Evolutionary conservation across 2,329 filamentous ascomycete genomes (phyloP).

Genomic region (Hawksworthiomyces lignivorus): DNA sequence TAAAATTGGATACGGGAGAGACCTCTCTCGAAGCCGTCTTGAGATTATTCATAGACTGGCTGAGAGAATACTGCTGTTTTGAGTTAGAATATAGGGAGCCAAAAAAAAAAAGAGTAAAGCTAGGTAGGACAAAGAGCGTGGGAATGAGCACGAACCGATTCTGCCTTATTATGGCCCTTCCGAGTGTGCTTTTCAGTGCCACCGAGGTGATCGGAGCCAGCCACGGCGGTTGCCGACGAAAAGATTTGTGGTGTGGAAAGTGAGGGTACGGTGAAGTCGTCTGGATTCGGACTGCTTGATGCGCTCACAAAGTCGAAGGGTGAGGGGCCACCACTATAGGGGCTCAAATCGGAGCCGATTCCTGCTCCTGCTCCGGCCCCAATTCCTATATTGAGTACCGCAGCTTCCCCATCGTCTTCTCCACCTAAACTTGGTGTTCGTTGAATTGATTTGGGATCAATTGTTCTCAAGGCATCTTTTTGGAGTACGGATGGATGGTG

Average conservation of each 20-base stretch:
- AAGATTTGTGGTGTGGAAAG: slow-evolving; percentile 10
- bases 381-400: neutral
- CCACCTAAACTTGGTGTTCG: slow-evolving; percentile 6
- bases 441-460: slow-evolving; percentile 27
- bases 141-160: slow-evolving; percentile 31
- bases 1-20: slow-evolving; percentile 46
- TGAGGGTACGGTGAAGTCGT: slow-evolving; percentile 6
- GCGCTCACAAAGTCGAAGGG: slow-evolving; percentile 46
- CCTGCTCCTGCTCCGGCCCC: neutral
- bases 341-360: slow-evolving; percentile 8
- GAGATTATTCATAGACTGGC: slow-evolving; percentile 41
- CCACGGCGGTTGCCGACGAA: slow-evolving; percentile 14
- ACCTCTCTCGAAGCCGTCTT: slow-evolving; percentile 44
- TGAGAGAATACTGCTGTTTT: slow-evolving; percentile 41
- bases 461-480: slow-evolving; percentile 20
- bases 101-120: neutral
- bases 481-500: neutral
- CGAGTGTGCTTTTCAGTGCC: slow-evolving; percentile 1
- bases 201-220: neutral
- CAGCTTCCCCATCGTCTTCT: slow-evolving; percentile 4
- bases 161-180: slow-evolving; percentile 30
- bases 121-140: too few relatives aligned
- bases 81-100: slow-evolving; percentile 18
- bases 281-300: slow-evolving; percentile 45
- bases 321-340: slow-evolving; percentile 12